These are phyloP conservation scores for Rhizopus microsporus DNA, from an alignment of 371 early-diverging fungal genomes.

Conservation along the genomic window DNA sequence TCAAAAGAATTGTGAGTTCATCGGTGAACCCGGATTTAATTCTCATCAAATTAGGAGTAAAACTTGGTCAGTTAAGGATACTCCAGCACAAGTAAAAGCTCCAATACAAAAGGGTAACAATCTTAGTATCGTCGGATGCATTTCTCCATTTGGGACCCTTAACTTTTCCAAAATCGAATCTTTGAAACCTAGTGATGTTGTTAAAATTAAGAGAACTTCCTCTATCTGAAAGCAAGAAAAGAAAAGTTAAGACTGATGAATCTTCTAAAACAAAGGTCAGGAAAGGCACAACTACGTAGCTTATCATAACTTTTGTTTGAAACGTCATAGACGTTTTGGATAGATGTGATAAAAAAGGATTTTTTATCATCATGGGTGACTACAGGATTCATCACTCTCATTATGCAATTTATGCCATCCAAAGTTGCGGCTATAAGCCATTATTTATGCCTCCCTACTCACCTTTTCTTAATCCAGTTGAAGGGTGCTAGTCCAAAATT, in stretches of 20 bases:
- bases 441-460: not conserved
- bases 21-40: conserved; percentile 9
- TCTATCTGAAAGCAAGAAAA: conserved; percentile 5
- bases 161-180: conserved; percentile 2
- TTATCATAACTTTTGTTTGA: conserved; percentile 4
- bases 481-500: too few relatives aligned
- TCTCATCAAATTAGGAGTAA: conserved; percentile 11
- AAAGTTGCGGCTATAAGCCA: not conserved
- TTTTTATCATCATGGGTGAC: conserved; percentile 10
- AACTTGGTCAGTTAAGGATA: conserved; percentile 8
- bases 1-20: conserved; percentile 7
- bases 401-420: not conserved
- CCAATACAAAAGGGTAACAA: conserved; percentile 5
- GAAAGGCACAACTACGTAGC: conserved; percentile 14
- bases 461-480: not conserved
- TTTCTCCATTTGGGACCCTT: conserved; percentile 5
- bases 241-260: conserved; percentile 2
- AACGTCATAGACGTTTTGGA: conserved; percentile 7
- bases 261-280: not conserved
- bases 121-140: conserved; percentile 5
- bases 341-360: not conserved
- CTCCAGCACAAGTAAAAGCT: conserved; percentile 9
- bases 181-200: conserved; percentile 5
- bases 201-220: conserved; percentile 5
- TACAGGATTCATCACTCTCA: conserved; percentile 4